phyloP scores from a whole-genome alignment of 163 green algal genomes.

The Chlamydomonas reinhardtii region DNA sequence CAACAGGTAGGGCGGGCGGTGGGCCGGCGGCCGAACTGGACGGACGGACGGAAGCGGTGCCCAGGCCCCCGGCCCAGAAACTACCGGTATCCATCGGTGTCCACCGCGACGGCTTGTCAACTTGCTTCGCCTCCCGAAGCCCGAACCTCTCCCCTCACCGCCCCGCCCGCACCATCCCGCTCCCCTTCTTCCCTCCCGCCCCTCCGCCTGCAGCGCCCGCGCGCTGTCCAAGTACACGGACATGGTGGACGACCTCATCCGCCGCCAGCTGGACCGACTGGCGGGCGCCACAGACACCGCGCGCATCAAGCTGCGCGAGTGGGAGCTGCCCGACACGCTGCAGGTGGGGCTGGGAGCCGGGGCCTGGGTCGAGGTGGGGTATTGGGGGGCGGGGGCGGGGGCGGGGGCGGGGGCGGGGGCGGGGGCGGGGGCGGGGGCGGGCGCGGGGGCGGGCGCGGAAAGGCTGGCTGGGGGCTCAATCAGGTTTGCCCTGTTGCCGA shows the following conservation, averaged over 20 bases:
- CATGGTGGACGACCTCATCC: slow-evolving; percentile 83
- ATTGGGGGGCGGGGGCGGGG: not conserved
- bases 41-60: not conserved
- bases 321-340: slow-evolving; percentile 74
- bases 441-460: no score
- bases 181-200: not conserved
- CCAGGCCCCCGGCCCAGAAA: no score
- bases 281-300: slow-evolving; percentile 87
- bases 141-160: not conserved
- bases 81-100: no score
- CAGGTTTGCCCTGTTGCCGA: no score
- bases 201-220: slow-evolving; percentile 76
- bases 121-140: no score
- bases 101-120: no score
- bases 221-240: slow-evolving; percentile 93
- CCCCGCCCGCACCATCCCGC: not conserved
- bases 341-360: no score
- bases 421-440: not conserved
- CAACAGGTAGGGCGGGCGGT: slow-evolving; percentile 36
- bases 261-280: slow-evolving; percentile 79
- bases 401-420: not conserved
- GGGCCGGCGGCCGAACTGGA: no score
- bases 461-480: no score
- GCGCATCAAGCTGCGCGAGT: slow-evolving; percentile 76
- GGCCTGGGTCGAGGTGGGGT: no score